A percentile compares a stretch with the other conserved stretches of the same genome.
These are phyloP conservation scores for Celoporthe dispersa DNA, from an alignment of 2,329 filamentous ascomycete species.

Conservation along the genomic window DNA sequence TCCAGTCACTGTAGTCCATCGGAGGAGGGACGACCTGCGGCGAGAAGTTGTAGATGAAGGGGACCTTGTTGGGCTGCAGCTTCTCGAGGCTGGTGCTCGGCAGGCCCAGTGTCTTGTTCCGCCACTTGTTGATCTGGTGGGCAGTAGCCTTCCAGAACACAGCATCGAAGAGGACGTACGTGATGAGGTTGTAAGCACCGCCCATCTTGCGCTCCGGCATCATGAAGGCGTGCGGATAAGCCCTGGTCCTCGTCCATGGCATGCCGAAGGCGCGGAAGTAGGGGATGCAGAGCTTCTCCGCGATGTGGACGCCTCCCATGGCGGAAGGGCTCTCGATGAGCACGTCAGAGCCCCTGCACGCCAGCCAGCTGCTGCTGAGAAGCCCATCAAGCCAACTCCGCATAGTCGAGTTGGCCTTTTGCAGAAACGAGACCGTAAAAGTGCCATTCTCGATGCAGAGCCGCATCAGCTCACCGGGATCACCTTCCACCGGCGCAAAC, in stretches of 20 bases:
- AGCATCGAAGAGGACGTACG: slow-evolving; percentile 95
- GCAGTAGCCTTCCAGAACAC: slow-evolving; percentile 96
- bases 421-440: slow-evolving; percentile 90
- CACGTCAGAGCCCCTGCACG: slow-evolving; percentile 85
- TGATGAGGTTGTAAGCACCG: slow-evolving; percentile 91
- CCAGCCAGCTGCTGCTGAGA: slow-evolving; percentile 77
- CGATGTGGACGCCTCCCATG: slow-evolving; percentile 98
- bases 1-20: slow-evolving; percentile 96
- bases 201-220: slow-evolving; percentile 94
- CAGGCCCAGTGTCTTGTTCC: slow-evolving; percentile 77
- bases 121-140: slow-evolving; percentile 90
- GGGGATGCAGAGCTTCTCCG: slow-evolving; percentile 87
- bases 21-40: slow-evolving; percentile 92
- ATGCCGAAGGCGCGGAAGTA: slow-evolving; percentile 98
- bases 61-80: slow-evolving; percentile 96
- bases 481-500: slow-evolving; percentile 85
- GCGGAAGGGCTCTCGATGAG: slow-evolving; percentile 94
- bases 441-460: slow-evolving; percentile 97
- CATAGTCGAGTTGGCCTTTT: slow-evolving; percentile 85
- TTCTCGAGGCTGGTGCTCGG: slow-evolving; percentile 84
- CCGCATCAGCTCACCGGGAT: slow-evolving; percentile 92
- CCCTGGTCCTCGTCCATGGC: slow-evolving; percentile 95
- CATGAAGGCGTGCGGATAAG: slow-evolving; percentile 95
- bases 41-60: slow-evolving; percentile 97
- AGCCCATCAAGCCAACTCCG: slow-evolving; percentile 94